These are phyloP conservation scores for Pyrrhoderma noxium DNA, from an alignment of 1,284 basidiomycete species.

Conservation along the genomic window DNA sequence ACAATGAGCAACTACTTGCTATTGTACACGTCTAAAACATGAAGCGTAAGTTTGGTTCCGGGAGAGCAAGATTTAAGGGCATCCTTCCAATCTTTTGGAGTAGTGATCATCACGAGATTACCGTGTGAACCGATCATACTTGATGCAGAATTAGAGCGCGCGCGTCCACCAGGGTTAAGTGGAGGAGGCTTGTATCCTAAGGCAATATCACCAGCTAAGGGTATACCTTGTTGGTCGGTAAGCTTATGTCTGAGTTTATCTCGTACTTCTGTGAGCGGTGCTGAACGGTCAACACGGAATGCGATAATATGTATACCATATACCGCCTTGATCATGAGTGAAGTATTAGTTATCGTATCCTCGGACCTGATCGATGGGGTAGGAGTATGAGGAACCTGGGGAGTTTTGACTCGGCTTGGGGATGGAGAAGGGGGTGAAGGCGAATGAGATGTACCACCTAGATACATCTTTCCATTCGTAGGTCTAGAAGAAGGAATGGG, in stretches of 20 bases:
- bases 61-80: conserved; percentile 24
- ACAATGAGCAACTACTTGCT: conserved; percentile 24
- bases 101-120: conserved; percentile 6
- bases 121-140: conserved; percentile 21
- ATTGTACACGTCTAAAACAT: conserved; percentile 27
- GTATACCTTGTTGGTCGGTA: conserved; percentile 45
- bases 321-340: conserved; percentile 56
- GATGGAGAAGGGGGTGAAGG: neutral
- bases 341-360: neutral
- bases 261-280: conserved; percentile 44
- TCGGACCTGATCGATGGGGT: neutral
- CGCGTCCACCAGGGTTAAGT: conserved; percentile 20
- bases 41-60: conserved; percentile 25
- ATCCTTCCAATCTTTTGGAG: conserved; percentile 33
- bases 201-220: conserved; percentile 45
- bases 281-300: conserved; percentile 43
- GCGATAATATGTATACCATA: conserved; percentile 42
- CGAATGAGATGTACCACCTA: neutral
- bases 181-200: conserved; percentile 36
- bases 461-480: neutral
- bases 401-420: neutral
- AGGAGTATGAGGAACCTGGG: neutral
- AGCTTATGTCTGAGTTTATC: conserved; percentile 56
- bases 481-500: neutral
- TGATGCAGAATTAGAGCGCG: conserved; percentile 32